Evolutionary conservation across 1,139 yeast species (phyloP).

Genomic region (Candida dubliniensis): DNA sequence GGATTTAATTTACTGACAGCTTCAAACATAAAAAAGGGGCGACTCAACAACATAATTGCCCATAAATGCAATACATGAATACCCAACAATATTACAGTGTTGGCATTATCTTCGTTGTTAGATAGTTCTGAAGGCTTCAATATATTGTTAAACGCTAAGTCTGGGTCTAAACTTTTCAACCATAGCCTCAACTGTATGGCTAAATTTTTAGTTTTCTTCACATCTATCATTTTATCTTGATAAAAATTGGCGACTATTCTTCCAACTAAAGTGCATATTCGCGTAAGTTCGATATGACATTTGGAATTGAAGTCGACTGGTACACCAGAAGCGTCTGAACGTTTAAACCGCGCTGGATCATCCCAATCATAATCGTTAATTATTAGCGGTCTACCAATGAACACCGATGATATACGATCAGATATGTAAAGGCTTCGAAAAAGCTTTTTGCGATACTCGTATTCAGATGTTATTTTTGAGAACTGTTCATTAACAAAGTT

Average conservation of each 20-base stretch:
- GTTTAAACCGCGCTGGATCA: constrained; percentile 21
- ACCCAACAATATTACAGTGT: constrained; percentile 26
- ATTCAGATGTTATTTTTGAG: constrained; percentile 12
- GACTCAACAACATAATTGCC: constrained; percentile 41
- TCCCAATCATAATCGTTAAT: constrained; percentile 46
- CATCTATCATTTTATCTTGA: constrained; percentile 33
- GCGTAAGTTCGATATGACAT: constrained; percentile 19
- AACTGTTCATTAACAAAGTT: constrained; percentile 23
- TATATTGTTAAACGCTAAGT: constrained; percentile 24
- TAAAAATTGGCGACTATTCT: constrained; percentile 32
- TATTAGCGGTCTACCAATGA: constrained; percentile 42
- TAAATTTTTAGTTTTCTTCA: constrained; percentile 33
- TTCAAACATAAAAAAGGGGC: constrained; percentile 46
- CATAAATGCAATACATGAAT: constrained; percentile 41
- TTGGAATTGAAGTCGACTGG: constrained; percentile 14
- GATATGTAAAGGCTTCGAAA: constrained; percentile 42
- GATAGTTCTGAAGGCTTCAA: constrained; percentile 17
- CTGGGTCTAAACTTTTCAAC: constrained; percentile 33
- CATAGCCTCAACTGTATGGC: constrained; percentile 43
- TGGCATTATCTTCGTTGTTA: constrained; percentile 15
- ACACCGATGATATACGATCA: constrained; percentile 39
- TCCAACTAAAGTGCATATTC: constrained; percentile 26
- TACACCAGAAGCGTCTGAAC: constrained; percentile 4
- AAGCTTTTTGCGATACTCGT: constrained; percentile 31
- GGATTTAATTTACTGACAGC: constrained; percentile 13